Conservation (phyloP, 441 rosid genomes). For the Eruca vesicaria region DNA sequence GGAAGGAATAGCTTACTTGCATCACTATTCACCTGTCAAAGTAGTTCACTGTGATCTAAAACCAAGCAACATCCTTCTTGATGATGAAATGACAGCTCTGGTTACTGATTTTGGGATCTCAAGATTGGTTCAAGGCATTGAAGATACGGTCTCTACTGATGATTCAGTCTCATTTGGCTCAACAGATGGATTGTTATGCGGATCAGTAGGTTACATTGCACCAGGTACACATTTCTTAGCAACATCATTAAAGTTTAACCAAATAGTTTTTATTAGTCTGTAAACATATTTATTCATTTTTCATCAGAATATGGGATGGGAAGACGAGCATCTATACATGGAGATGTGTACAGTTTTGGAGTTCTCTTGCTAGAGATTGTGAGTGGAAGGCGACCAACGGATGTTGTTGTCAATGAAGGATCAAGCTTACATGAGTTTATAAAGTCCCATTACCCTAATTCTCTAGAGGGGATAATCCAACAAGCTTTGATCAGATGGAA, state of each 20-base stretch:
- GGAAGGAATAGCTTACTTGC: slow-evolving; percentile 79
- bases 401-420: slow-evolving; percentile 53
- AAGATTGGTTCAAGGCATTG: slow-evolving; percentile 53
- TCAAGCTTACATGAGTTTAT: slow-evolving; percentile 76
- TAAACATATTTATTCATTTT: neutral
- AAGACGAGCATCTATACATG: slow-evolving; percentile 65
- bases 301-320: slow-evolving; percentile 79
- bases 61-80: slow-evolving; percentile 88
- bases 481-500: slow-evolving; percentile 47
- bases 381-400: slow-evolving; percentile 70
- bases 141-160: slow-evolving; percentile 29
- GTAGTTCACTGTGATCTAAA: slow-evolving; percentile 92
- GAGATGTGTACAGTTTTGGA: slow-evolving; percentile 92
- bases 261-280: neutral
- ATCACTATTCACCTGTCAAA: slow-evolving; percentile 74
- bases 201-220: slow-evolving; percentile 87
- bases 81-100: slow-evolving; percentile 82
- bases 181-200: slow-evolving; percentile 67
- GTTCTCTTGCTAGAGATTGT: slow-evolving; percentile 72
- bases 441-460: slow-evolving; percentile 62
- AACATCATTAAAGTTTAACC: neutral
- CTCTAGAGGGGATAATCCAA: slow-evolving; percentile 57
- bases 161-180: slow-evolving; percentile 64
- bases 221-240: slow-evolving; percentile 54
- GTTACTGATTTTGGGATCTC: slow-evolving; percentile 88